These are phyloP conservation scores for Calonectria pseudoreteaudii DNA, from an alignment of 2,329 filamentous ascomycete species.

Conservation along the genomic window DNA sequence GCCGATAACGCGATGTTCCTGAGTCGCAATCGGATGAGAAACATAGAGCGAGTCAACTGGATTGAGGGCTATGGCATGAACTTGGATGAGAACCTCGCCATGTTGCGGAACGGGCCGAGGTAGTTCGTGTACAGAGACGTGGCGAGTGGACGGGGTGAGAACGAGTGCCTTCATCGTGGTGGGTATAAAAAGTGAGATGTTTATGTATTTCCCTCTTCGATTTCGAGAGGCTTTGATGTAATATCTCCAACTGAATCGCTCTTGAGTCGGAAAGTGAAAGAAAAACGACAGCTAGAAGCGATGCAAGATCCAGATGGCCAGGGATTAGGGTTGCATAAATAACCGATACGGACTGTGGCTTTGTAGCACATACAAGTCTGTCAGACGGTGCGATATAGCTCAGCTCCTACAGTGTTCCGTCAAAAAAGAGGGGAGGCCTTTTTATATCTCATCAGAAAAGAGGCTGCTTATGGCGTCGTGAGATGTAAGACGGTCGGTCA, in stretches of 20 bases:
- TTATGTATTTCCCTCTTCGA: background rate
- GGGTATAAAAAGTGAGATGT: background rate
- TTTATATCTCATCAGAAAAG: background rate
- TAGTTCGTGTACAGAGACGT: conserved; percentile 30
- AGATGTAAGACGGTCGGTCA: background rate
- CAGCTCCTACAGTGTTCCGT: too few relatives aligned
- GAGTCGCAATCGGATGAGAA: conserved; percentile 46
- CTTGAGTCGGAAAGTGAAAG: background rate
- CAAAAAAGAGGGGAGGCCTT: background rate
- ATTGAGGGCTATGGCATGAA: conserved; percentile 43
- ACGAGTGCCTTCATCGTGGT: conserved; percentile 42
- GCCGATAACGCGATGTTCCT: conserved; percentile 48
- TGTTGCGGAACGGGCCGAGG: conserved; percentile 22
- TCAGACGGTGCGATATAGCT: background rate
- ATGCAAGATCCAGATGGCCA: background rate
- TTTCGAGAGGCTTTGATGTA: background rate
- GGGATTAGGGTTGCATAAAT: background rate
- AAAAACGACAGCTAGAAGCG: background rate
- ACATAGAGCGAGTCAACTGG: conserved; percentile 50
- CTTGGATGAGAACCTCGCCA: conserved; percentile 37
- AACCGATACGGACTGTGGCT: accelerated
- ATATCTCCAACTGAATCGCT: background rate
- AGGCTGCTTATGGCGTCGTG: background rate
- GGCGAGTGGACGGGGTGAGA: conserved; percentile 1
- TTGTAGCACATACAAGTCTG: background rate